Evolutionary conservation across 2,329 filamentous ascomycete genomes (phyloP).

Genomic region (Trichoderma aggressivum): DNA sequence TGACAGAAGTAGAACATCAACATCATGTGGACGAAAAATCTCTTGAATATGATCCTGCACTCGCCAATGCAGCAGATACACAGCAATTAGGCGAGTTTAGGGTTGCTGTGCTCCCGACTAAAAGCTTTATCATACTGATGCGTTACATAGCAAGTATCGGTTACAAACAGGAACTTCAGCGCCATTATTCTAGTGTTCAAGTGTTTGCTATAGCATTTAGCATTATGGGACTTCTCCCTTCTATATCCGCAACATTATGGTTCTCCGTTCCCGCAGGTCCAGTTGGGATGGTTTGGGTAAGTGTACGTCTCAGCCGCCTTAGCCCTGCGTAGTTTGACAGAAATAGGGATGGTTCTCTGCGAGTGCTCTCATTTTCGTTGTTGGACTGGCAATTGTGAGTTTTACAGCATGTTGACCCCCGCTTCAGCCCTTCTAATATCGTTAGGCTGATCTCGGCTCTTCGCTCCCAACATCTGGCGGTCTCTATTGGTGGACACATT

Average conservation of each 20-base stretch:
- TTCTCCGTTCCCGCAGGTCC: neutral
- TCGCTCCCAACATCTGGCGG: slow-evolving; percentile 2
- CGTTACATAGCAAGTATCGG: neutral
- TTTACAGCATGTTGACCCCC: too few relatives aligned
- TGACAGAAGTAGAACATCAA: neutral
- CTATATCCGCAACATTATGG: slow-evolving; percentile 2
- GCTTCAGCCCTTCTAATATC: neutral
- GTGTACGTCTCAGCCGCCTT: neutral
- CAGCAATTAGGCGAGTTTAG: neutral
- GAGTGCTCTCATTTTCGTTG: neutral
- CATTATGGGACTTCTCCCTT: neutral
- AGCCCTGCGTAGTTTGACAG: neutral
- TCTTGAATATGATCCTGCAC: neutral
- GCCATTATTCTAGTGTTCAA: slow-evolving; percentile 2
- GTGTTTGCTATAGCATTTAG: slow-evolving; percentile 6
- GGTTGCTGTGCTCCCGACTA: neutral
- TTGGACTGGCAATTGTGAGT: neutral
- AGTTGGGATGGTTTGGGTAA: slow-evolving; percentile 8
- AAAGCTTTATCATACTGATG: neutral
- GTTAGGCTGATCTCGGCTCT: slow-evolving; percentile 2
- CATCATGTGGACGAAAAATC: neutral
- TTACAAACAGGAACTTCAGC: neutral
- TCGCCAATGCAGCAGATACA: neutral
- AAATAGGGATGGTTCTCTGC: slow-evolving; percentile 5
- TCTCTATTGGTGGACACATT: slow-evolving; percentile 7